These are phyloP conservation scores for Ganoderma sinense DNA, from an alignment of 1,284 basidiomycete species.

Conservation along the genomic window DNA sequence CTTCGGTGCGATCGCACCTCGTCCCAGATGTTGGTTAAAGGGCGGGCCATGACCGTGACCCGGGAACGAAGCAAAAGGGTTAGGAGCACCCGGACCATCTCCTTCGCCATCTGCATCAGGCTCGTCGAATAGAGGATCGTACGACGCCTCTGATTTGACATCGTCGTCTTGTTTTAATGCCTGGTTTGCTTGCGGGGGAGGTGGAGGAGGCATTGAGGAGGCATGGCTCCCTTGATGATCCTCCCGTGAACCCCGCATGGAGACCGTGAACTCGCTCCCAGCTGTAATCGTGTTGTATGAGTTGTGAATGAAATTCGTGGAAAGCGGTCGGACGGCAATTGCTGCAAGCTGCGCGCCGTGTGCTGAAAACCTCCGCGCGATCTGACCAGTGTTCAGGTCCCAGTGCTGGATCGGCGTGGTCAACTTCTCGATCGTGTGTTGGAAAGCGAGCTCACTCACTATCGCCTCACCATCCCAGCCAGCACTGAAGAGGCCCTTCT, in stretches of 20 bases:
- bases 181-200: conserved; percentile 11
- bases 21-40: conserved; percentile 22
- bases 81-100: conserved; percentile 35
- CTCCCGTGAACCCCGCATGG: conserved; percentile 25
- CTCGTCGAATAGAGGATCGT: conserved; percentile 84
- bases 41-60: conserved; percentile 16
- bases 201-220: conserved; percentile 12
- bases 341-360: conserved; percentile 91
- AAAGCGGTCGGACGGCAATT: conserved; percentile 78
- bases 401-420: conserved; percentile 76
- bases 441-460: conserved; percentile 56
- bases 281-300: conserved; percentile 31
- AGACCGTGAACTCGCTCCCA: conserved; percentile 26
- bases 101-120: conserved; percentile 60
- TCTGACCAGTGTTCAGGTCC: conserved; percentile 94
- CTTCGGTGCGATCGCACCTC: conserved; percentile 54
- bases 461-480: conserved; percentile 94
- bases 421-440: background rate
- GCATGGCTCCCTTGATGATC: conserved; percentile 10
- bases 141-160: conserved; percentile 78
- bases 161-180: conserved; percentile 50
- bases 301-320: conserved; percentile 44
- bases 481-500: conserved; percentile 89
- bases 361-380: conserved; percentile 79
- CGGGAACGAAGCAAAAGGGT: conserved; percentile 9